Base-by-base conservation (phyloP, 1,139 yeast species). In the Candida glucosophila region DNA sequence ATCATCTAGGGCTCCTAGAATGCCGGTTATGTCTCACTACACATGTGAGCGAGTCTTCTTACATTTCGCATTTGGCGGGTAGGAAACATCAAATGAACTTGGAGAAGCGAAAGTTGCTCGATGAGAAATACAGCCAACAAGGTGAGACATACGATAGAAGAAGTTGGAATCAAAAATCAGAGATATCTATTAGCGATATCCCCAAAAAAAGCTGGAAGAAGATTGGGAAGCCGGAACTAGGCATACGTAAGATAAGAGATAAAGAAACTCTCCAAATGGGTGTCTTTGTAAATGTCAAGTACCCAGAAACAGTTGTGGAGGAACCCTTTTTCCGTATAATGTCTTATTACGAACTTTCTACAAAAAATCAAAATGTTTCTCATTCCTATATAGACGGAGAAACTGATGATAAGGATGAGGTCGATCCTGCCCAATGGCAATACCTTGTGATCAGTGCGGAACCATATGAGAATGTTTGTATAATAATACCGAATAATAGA, bases 51-150 rank as follows among this genome's bases (percentile, higher is more conserved):
- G 88, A 79, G 33, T 70, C 82, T n/a, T 76, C 86, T 6, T 85
- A 81, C 43, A 58, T 83, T 11, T 67, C 86, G 2, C 95, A 85
- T 42, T 65, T 86, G 4, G 80, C 83, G 24, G 95, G 94, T 3
- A 64, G 70, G 33, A 78, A 77, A 47, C 95, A 85, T 47, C 80
- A 73, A 43, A 48, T 73, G 37, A 78, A 76, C 37, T 55, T 83
- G 22, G 78, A 77, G 37, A 64, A 72, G 30, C 56, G 94, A 29
- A 57, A 70, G 24, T 50, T 57, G 20, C 38, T 51, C 27, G 74
- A 68, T 34, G 70, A 61, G 31, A 56, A 50, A 32, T 44, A 45
- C 22, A 15, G 17, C 18, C 14, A 14, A 6, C 20, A 19, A 10
- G 25, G 21, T n/a, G 22, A 14, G 12, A 12, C 17, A 5, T 37